Conservation (phyloP, 2,329 filamentous ascomycete species). For the Aureobasidium mangrovei region DNA sequence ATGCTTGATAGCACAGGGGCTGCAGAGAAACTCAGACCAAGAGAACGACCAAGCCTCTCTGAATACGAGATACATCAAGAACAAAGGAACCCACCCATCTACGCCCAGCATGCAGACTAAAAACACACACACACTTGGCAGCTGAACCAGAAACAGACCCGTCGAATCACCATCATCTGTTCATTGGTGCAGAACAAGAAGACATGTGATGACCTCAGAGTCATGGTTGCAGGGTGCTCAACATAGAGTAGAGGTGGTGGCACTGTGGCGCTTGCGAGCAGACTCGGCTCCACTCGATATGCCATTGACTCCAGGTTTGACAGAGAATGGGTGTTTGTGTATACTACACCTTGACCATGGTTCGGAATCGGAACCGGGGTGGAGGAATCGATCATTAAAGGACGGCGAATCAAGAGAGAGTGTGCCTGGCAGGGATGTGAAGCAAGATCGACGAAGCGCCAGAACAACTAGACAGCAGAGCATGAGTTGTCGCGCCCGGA, state of each 20-base stretch:
- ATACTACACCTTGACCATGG: background rate
- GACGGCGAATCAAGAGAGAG: background rate
- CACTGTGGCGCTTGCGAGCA: background rate
- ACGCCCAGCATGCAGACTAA: background rate
- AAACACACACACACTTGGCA: too few species aligned
- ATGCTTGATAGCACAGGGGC: too few species aligned
- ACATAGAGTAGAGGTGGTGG: background rate
- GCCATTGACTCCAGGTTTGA: background rate
- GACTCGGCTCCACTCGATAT: background rate
- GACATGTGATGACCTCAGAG: background rate
- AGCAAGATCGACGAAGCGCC: constrained; percentile 8
- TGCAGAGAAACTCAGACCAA: too few species aligned
- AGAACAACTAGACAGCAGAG: background rate
- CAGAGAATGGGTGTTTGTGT: background rate
- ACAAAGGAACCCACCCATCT: too few species aligned
- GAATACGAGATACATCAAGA: too few species aligned
- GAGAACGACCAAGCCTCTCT: too few species aligned
- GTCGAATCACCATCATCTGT: too few species aligned
- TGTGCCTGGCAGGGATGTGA: constrained; percentile 10
- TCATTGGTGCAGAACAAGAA: constrained; percentile 2
- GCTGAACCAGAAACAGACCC: too few species aligned
- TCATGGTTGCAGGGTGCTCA: background rate
- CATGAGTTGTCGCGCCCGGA: too few species aligned
- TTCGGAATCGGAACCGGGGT: background rate
- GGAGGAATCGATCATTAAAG: background rate